Conservation (phyloP, 495 filamentous ascomycete genomes). For the Tuber brumale region DNA sequence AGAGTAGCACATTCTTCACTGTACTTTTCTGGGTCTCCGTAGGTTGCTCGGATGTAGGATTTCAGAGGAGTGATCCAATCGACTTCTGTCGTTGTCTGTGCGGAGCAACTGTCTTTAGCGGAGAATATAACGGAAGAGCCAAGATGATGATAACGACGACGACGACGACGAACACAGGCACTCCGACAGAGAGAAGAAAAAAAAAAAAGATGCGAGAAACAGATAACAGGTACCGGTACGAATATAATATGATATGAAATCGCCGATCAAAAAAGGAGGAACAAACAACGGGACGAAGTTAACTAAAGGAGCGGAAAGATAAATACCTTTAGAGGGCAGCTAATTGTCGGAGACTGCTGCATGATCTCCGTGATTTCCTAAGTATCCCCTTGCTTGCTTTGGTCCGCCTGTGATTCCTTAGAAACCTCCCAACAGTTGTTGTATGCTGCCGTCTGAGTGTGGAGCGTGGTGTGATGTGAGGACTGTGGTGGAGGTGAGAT, state of each 20-base stretch:
- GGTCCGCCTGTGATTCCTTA: conserved; percentile 21
- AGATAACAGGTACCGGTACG: conserved; percentile 12
- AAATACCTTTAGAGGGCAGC: conserved; percentile 43
- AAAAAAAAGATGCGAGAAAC: conserved; percentile 2
- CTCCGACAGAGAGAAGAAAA: not conserved
- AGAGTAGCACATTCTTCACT: conserved; percentile 88
- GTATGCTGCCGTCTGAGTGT: conserved; percentile 8
- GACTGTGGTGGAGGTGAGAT: conserved; percentile 23
- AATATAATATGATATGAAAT: conserved; percentile 6
- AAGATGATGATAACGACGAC: not conserved
- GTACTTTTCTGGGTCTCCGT: conserved; percentile 94
- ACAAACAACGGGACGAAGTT: not conserved
- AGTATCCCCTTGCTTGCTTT: conserved; percentile 27
- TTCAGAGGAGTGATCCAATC: conserved; percentile 95
- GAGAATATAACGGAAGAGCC: conserved; percentile 6
- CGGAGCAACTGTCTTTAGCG: conserved; percentile 12
- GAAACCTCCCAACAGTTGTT: conserved; percentile 27
- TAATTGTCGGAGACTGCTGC: conserved; percentile 43
- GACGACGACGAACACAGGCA: not conserved
- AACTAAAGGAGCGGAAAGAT: conserved; percentile 10
- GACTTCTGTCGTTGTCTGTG: conserved; percentile 93
- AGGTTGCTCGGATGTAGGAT: conserved; percentile 83
- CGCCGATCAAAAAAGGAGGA: not conserved
- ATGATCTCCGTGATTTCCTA: conserved; percentile 39
- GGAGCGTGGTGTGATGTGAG: conserved; percentile 10